Percentiles rank a stretch among this genome's conserved stretches.
These are phyloP conservation scores for Penicillium occitanis DNA, from an alignment of 2,329 filamentous ascomycete genomes.

Conservation along the genomic window DNA sequence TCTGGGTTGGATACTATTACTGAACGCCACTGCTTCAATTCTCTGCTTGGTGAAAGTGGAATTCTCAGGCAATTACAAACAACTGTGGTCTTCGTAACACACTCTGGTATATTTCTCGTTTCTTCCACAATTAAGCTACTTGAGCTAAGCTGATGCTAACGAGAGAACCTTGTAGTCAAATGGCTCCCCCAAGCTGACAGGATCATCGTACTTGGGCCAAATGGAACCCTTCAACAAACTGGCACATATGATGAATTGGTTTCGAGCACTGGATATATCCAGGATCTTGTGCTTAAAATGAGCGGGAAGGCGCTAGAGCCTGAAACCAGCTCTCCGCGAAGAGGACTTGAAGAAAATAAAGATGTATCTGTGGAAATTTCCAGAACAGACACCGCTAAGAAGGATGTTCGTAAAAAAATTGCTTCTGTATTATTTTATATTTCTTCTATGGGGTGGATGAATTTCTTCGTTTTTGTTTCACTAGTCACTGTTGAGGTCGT, in stretches of 20 bases:
- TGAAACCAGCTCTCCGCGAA: neutral
- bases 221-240: conserved; percentile 42
- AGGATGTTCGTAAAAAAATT: neutral
- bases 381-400: neutral
- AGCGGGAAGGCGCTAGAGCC: neutral
- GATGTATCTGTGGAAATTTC: neutral
- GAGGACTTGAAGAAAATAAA: neutral
- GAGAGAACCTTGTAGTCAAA: conserved; percentile 28
- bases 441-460: conserved; percentile 15
- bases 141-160: neutral
- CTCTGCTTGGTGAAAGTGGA: conserved; percentile 16
- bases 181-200: conserved; percentile 45
- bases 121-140: neutral
- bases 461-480: conserved; percentile 1
- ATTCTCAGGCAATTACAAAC: neutral
- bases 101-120: conserved; percentile 5
- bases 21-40: conserved; percentile 19
- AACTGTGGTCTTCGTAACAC: conserved; percentile 16
- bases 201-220: conserved; percentile 40
- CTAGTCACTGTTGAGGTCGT: conserved; percentile 14
- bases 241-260: conserved; percentile 41
- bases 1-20: conserved; percentile 19
- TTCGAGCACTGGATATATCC: conserved; percentile 24
- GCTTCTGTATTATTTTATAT: conserved; percentile 14
- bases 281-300: conserved; percentile 1